Percentiles rank a stretch among this genome's conserved stretches.
phyloP scores from a whole-genome alignment of 75 land plant genomes.

The Larix kaempferi region DNA sequence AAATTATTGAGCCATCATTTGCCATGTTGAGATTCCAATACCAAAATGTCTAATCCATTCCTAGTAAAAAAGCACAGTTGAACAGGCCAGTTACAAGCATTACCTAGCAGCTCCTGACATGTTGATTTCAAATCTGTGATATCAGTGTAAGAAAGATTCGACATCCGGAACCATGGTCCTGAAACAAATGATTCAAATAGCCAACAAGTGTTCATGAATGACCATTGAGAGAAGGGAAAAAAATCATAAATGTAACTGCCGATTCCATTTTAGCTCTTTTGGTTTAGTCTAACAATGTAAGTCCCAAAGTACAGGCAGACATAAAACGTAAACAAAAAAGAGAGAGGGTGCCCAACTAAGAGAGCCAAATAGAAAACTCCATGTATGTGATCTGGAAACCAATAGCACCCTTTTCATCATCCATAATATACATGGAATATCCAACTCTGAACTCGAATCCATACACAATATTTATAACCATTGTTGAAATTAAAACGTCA shows the following conservation, averaged over 20 bases:
- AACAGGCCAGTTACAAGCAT: background rate
- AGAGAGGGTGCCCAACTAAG: background rate
- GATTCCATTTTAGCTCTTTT: background rate
- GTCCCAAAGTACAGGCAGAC: background rate
- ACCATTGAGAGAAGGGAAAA: background rate
- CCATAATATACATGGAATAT: background rate
- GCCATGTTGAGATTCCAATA: background rate
- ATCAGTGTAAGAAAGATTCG: slow-evolving; percentile 56
- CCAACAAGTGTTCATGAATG: background rate
- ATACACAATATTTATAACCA: background rate
- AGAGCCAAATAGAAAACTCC: background rate
- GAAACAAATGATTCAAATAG: slow-evolving; percentile 11
- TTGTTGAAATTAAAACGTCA: background rate
- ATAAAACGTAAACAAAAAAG: background rate
- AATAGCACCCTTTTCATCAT: slow-evolving; percentile 1
- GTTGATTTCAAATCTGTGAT: slow-evolving; percentile 50
- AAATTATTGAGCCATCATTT: background rate
- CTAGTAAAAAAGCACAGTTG: background rate
- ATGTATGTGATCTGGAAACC: background rate
- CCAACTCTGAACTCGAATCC: background rate
- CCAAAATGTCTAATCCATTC: background rate
- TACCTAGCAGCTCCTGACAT: slow-evolving; percentile 55
- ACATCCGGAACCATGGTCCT: slow-evolving; percentile 91
- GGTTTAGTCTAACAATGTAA: background rate
- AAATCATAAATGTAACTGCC: background rate